phyloP scores from a whole-genome alignment of 805 yeast species.

The Wickerhamiella vanderwaltii region DNA sequence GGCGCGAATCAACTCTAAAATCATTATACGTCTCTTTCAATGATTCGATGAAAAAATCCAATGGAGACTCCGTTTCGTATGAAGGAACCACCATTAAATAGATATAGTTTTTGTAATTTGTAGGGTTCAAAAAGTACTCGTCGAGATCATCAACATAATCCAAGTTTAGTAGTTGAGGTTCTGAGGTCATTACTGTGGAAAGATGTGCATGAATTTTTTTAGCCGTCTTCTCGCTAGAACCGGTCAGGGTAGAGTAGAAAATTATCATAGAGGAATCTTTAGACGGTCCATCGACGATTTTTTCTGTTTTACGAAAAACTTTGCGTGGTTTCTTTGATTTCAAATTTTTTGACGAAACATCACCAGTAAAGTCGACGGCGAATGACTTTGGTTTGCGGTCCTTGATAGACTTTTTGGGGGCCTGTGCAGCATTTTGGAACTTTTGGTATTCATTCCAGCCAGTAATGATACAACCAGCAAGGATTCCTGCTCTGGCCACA shows the following conservation, averaged over 20 bases:
- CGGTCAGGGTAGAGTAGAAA: conserved; percentile 78
- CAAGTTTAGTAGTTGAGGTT: conserved; percentile 49
- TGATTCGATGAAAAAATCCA: conserved; percentile 75
- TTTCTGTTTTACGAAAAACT: conserved; percentile 2
- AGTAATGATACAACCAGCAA: conserved; percentile 8
- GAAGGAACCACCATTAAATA: conserved; percentile 76
- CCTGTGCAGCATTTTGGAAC: not conserved
- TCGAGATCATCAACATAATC: conserved; percentile 81
- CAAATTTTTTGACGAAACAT: not conserved
- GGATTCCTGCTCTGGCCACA: conserved; percentile 5
- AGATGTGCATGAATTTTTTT: conserved; percentile 33
- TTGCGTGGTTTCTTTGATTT: conserved; percentile 1
- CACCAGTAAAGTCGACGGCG: conserved; percentile 9
- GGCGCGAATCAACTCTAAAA: conserved; percentile 74
- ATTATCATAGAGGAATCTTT: conserved; percentile 48
- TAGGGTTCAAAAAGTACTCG: conserved; percentile 62
- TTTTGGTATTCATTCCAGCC: conserved; percentile 6
- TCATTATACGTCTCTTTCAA: conserved; percentile 72
- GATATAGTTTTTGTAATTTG: conserved; percentile 27
- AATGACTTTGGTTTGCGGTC: not conserved
- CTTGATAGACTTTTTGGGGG: not conserved
- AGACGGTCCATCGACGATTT: conserved; percentile 12
- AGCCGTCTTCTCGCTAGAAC: conserved; percentile 66
- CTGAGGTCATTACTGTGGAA: conserved; percentile 23
- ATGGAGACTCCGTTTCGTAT: conserved; percentile 84